phyloP scores from a whole-genome alignment of 352 stramenopile species.

The Phytophthora sp. region DNA sequence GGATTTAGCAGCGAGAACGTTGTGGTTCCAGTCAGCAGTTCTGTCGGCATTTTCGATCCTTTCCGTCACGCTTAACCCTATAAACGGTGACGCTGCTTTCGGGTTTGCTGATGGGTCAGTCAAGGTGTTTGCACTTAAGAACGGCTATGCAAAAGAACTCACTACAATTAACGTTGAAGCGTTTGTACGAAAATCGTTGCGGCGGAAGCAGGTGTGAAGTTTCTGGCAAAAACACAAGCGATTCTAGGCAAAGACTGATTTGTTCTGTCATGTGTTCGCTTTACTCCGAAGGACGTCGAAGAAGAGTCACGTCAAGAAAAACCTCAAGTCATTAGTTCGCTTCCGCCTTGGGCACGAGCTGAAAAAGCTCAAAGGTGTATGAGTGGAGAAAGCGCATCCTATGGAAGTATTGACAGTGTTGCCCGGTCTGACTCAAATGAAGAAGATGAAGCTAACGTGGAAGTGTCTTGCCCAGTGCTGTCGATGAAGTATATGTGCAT shows the following conservation, averaged over 20 bases:
- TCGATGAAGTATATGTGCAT: conserved; percentile 58
- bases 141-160: conserved; percentile 65
- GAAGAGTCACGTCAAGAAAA: conserved; percentile 45
- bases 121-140: conserved; percentile 59
- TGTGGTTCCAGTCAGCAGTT: conserved; percentile 82
- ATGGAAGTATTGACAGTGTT: not conserved
- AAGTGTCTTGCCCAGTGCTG: conserved; percentile 55
- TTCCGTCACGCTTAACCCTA: conserved; percentile 61
- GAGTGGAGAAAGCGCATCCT: not conserved
- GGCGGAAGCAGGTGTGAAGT: conserved; percentile 16
- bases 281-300: conserved; percentile 48
- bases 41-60: conserved; percentile 80
- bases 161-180: conserved; percentile 50
- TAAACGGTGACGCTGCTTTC: conserved; percentile 68
- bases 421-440: not conserved
- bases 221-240: not conserved
- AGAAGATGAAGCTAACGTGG: conserved; percentile 16
- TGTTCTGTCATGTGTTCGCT: conserved; percentile 2
- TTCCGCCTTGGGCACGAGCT: conserved; percentile 69
- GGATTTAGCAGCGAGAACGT: conserved; percentile 60
- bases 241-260: not conserved
- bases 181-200: conserved; percentile 46
- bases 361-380: conserved; percentile 40
- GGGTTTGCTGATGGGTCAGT: conserved; percentile 77
- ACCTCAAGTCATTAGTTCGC: conserved; percentile 71